Evolutionary conservation across 2,329 filamentous ascomycete genomes (phyloP), one percentile per base, ranked within the genome.

Genomic region (Colletotrichum ledebouriae): DNA sequence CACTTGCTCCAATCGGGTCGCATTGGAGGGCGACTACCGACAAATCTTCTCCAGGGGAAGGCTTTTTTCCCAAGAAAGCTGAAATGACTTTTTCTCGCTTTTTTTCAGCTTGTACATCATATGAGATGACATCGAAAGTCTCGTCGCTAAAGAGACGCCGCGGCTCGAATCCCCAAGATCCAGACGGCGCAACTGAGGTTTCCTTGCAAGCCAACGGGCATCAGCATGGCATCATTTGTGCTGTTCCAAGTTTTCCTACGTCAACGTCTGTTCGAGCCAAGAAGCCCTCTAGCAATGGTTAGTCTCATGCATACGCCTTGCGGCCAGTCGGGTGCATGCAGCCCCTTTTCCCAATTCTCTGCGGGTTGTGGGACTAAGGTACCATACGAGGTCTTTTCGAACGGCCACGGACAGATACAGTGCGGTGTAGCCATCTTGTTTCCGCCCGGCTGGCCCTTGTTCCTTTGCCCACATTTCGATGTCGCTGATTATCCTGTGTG

Each of bases 341-440:
- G 49, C n/a, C 34, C 50, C 6, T 47, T 39, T 60, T 56, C 41
- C 46, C 68, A 56, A 62, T 44, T 34, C 47, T 66, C 65, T 62
- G 57, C 59, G 41, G 56, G 46, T 20, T 59, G 66, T 62, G 33
- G 34, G 33, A 66, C 71, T 70, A 53, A 55, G 59, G 25, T 53
- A 60, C 66, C 77, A 77, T 79, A 78, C 78, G 76, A 80, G 76
- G 73, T 72, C 74, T 72, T 76, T 72, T 77, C 76, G 76, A 77
- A 73, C 74, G 73, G 76, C 71, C 71, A 73, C 78, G 79, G 74
- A 73, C 63, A 73, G 66, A 41, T 62, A 70, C 73, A 74, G 69
- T 59, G 60, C 61, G 49, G 72, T 73, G 72, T 72, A 68, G 72
- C 74, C 49, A 46, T 33, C 11, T 34, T n/a, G 13, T 49, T 63